Base-by-base conservation (phyloP, 192 early-diverging fungal genomes). In the Umbelopsis sp. region DNA sequence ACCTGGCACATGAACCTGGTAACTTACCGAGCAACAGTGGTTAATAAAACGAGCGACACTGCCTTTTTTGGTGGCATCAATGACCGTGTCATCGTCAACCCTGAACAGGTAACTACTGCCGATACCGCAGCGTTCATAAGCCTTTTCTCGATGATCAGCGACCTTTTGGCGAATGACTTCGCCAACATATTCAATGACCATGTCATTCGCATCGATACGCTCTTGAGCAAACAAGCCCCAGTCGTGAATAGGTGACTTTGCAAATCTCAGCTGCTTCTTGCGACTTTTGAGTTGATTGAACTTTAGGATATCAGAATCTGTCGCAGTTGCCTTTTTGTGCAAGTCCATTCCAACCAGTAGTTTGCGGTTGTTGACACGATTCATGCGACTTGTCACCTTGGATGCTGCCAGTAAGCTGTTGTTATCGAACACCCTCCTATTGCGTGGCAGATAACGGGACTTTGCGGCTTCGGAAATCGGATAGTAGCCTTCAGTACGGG, bases 151-250 rank as follows among this genome's bases (percentile, higher is more conserved):
- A 75, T 91, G 85, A 74, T 99, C 98, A 3, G 96, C 97, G 70
- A 98, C 92, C 75, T 94, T 91, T 74, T 95, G 90, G 41, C 97
- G 89, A 78, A 99, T 94, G 47, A 94, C 86, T 83, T 99, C 97
- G 45, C 97, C 97, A 70, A 98, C 94, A 75, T 99, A 99, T 84
- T 99, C 97, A 51, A 98, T 98, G 44, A 99, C 96, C 86, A 99
- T 93, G 69, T 99, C 97, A 72, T 90, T 87, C 41, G 90, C 90
- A 73, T 93, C 91, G 69, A 99, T 98, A n/a, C 86, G 87, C 78
- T 97, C 96, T 68, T 90, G 84, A 7, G 98, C 95, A 90, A 97
- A 99, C 71, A 98, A 81, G 1, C 98, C 98, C 96, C 94, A 97
- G 82, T 98, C 95, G 81, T 99, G 98, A 76, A 99, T 99, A 20